These are phyloP conservation scores for Phycomyces blakesleeanus DNA, from an alignment of 192 early-diverging fungal species.

Conservation along the genomic window DNA sequence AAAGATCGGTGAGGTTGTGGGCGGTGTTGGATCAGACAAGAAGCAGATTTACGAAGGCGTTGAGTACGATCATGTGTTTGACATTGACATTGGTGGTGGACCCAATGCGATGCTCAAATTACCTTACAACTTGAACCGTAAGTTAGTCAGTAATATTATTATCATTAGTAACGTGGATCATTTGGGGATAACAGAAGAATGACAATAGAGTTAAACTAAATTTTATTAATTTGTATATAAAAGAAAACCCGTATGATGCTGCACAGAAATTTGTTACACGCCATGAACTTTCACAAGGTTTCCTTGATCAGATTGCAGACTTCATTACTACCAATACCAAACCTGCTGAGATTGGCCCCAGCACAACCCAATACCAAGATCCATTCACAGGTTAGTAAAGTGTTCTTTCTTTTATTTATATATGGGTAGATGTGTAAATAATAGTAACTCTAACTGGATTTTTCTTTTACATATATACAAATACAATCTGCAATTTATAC, in stretches of 20 bases:
- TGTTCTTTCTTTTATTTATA: no score
- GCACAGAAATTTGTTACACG: conserved; percentile 87
- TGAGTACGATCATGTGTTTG: conserved; percentile 98
- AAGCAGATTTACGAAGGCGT: conserved; percentile 81
- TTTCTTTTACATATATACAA: no score
- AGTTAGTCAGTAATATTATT: no score
- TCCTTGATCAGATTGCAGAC: conserved; percentile 89
- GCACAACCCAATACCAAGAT: conserved; percentile 36
- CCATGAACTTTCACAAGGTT: conserved; percentile 77
- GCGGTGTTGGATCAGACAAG: conserved; percentile 68
- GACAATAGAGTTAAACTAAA: no score
- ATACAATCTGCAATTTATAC: background rate
- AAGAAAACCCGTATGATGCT: conserved; percentile 90
- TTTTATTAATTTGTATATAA: conserved; percentile 1
- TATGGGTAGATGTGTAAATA: no score
- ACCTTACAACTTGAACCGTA: conserved; percentile 85
- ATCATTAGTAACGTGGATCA: no score
- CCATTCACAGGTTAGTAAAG: conserved; percentile 47
- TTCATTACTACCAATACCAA: conserved; percentile 89
- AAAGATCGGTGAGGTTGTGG: conserved; percentile 92
- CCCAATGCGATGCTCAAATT: conserved; percentile 74
- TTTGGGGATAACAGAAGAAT: no score
- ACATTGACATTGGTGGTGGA: conserved; percentile 85
- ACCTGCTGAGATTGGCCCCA: conserved; percentile 51
- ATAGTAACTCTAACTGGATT: no score